Conservation (phyloP, 2,329 filamentous ascomycete species). For the Cercospora sp. region DNA sequence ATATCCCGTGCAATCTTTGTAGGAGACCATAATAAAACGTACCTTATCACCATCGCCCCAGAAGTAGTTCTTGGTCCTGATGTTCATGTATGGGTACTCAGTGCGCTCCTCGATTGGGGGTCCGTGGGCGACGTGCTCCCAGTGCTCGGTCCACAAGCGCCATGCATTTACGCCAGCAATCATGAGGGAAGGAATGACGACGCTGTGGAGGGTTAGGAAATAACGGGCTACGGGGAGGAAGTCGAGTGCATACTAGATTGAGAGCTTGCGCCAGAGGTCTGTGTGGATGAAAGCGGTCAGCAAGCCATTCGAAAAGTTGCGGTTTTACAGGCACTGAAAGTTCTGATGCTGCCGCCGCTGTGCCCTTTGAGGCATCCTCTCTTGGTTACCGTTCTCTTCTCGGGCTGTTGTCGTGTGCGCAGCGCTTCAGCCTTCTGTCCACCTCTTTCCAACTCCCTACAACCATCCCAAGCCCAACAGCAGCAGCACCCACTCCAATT, state of each 20-base stretch:
- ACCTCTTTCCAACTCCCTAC: not conserved
- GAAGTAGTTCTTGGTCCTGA: conserved; percentile 91
- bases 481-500: not conserved
- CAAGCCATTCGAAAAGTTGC: not conserved
- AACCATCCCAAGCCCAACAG: not conserved
- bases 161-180: conserved; percentile 79
- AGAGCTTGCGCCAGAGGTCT: conserved; percentile 96
- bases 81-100: conserved; percentile 98
- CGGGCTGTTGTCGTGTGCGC: not conserved
- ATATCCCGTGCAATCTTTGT: not conserved
- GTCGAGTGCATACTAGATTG: conserved; percentile 74
- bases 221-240: not conserved
- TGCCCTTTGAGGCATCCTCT: not conserved
- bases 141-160: conserved; percentile 91
- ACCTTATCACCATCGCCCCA: conserved; percentile 98
- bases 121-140: conserved; percentile 89
- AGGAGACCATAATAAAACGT: conserved; percentile 33
- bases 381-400: not conserved
- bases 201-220: conserved; percentile 39
- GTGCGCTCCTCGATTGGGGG: conserved; percentile 83
- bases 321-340: not conserved
- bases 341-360: not conserved
- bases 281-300: not conserved
- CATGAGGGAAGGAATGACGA: conserved; percentile 69
- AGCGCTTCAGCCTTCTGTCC: not conserved